phyloP scores from a whole-genome alignment of 495 filamentous ascomycete genomes.

The Elaphomyces granulatus region DNA sequence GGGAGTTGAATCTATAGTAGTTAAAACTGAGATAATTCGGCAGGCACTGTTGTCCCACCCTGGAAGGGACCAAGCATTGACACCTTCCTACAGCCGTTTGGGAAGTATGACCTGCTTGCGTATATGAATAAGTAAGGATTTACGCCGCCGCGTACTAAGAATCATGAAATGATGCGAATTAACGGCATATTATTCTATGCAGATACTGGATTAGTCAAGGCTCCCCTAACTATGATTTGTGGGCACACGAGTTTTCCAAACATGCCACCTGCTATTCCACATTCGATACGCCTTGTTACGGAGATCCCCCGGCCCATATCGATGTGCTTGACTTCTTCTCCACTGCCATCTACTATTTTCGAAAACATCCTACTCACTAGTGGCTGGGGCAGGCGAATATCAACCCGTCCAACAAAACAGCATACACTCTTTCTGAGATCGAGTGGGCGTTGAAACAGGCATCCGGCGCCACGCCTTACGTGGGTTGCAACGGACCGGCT shows the following conservation, averaged over 20 bases:
- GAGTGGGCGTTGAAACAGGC: conserved; percentile 18
- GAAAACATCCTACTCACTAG: not conserved
- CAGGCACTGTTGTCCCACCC: conserved; percentile 26
- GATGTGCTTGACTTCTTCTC: conserved; percentile 37
- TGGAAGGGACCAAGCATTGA: conserved; percentile 30
- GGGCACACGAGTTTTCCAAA: conserved; percentile 43
- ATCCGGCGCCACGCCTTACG: conserved; percentile 27
- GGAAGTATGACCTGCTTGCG: conserved; percentile 29
- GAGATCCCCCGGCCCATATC: conserved; percentile 22
- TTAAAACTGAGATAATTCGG: not conserved
- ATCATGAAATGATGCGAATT: not conserved
- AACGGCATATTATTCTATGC: too few species aligned
- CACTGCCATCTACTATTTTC: not conserved
- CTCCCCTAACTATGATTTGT: conserved; percentile 31
- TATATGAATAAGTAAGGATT: conserved; percentile 33
- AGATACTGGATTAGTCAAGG: conserved; percentile 32
- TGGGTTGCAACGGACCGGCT: conserved; percentile 32
- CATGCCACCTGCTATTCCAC: conserved; percentile 41
- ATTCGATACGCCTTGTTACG: conserved; percentile 37
- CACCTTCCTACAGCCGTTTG: conserved; percentile 31
- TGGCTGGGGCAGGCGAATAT: conserved; percentile 32
- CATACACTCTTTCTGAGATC: conserved; percentile 28
- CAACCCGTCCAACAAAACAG: conserved; percentile 33
- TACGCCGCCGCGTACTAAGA: conserved; percentile 1
- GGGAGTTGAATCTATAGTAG: not conserved